Percentiles rank a stretch among this genome's conserved stretches.
phyloP scores from a whole-genome alignment of 331 rosid genomes.

The Spiraea crenata region DNA sequence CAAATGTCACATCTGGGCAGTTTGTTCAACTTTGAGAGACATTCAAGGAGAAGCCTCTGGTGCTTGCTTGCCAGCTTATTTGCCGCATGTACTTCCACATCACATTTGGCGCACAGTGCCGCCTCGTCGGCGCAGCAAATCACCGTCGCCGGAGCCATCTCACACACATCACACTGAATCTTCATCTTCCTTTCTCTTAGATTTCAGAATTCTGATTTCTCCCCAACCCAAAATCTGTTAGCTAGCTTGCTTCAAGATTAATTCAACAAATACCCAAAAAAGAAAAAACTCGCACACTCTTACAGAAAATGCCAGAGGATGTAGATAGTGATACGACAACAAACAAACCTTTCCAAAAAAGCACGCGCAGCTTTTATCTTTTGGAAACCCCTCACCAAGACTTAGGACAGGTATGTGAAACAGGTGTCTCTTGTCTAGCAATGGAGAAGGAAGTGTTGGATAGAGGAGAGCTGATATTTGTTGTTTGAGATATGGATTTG shows the following conservation, averaged over 20 bases:
- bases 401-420: background rate
- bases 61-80: conserved; percentile 93
- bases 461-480: background rate
- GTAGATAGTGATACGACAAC: background rate
- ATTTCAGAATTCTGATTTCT: background rate
- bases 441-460: background rate
- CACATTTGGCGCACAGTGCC: conserved; percentile 80
- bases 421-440: background rate
- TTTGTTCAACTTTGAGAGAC: conserved; percentile 52
- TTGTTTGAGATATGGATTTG: background rate
- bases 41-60: conserved; percentile 78
- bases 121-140: conserved; percentile 95
- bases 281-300: too few species aligned
- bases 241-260: background rate
- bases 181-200: conserved; percentile 46
- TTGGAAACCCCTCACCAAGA: background rate
- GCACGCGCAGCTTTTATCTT: background rate
- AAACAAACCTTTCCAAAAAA: background rate
- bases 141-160: conserved; percentile 77
- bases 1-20: conserved; percentile 90
- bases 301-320: background rate
- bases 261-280: background rate
- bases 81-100: conserved; percentile 85
- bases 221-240: background rate
- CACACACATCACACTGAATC: conserved; percentile 92